Base-by-base conservation (phyloP, 495 filamentous ascomycete species). In the Penicillium arizonense region DNA sequence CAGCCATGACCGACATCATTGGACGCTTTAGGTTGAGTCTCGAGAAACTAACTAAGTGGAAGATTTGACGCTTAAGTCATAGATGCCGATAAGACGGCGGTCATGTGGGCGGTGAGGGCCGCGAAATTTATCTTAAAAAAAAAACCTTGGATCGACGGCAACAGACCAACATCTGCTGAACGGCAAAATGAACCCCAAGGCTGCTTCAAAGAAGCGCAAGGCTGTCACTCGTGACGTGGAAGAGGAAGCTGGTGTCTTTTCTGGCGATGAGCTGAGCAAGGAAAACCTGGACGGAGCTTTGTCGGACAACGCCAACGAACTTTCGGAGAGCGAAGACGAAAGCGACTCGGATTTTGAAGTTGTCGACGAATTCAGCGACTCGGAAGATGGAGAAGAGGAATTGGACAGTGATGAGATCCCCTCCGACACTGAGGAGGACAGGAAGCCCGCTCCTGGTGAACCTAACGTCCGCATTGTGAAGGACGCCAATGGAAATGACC, bases 401-500 rank as follows among this genome's bases (percentile, higher is more conserved):
- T 53, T 80, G 35, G 73, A 76, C 50, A 80, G 75, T 33, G 78
- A 82, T 39, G 78, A 80, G 50, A 73, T 80, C 26, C 75, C 78
- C 1, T 79, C 79, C 7, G 77, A 76, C 26, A 70, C 57, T 9
- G 74, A 76, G 45, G 64, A 63, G 11, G 36, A 47, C 8, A 30
- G 28, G 8, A 28, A 51, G 37, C 51, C 54, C 35, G 26, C 54
- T 26, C 49, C 59, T 28, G 53, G 61, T 37, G 56, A 65, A 46
- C 67, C 63, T 38, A 77, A 80, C 47, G 76, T 72, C 52, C 75
- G 70, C 47, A 67, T 84, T 47, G 75, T 74, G 20, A 75, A 80
- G 58, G 87, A 90, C 64, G 87, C 87, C 51, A 86, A 89, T 68
- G 87, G 87, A 38, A 87, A 89, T 55, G 72, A 79, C 36, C 82